Conservation (phyloP, 306 rosid species). For the Cicer cuneatum region DNA sequence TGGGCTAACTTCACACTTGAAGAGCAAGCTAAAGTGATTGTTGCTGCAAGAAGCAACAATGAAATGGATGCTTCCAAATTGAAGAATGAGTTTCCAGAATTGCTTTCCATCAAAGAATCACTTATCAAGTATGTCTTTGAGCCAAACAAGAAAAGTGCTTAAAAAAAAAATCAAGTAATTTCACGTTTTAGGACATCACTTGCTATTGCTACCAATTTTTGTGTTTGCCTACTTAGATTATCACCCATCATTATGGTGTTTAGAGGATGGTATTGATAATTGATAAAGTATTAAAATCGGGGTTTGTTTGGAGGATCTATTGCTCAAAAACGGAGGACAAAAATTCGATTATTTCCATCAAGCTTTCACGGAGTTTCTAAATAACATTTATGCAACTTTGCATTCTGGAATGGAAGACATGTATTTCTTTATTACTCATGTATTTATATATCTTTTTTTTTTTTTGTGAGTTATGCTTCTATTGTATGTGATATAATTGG, state of each 20-base stretch:
- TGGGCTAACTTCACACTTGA: slow-evolving; percentile 82
- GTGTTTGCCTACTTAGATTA: slow-evolving; percentile 24
- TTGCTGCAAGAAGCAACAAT: slow-evolving; percentile 89
- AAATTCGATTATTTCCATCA: too few species aligned
- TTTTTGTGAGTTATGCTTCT: too few species aligned
- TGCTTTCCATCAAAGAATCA: slow-evolving; percentile 83
- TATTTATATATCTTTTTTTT: too few species aligned
- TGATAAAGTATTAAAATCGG: neutral
- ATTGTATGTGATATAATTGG: too few species aligned
- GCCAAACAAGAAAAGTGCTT: slow-evolving; percentile 67
- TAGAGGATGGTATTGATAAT: slow-evolving; percentile 8
- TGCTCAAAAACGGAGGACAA: too few species aligned
- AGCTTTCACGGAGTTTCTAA: too few species aligned
- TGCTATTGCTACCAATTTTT: slow-evolving; percentile 42
- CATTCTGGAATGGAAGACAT: too few species aligned
- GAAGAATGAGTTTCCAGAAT: slow-evolving; percentile 82
- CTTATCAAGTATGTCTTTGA: slow-evolving; percentile 75
- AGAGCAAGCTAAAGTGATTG: slow-evolving; percentile 91
- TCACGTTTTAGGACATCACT: slow-evolving; percentile 34
- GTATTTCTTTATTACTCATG: too few species aligned
- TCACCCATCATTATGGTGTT: slow-evolving; percentile 20
- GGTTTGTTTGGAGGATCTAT: too few species aligned
- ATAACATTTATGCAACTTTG: too few species aligned
- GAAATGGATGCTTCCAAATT: slow-evolving; percentile 88
- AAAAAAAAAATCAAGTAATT: slow-evolving; percentile 45